Conservation (phyloP, 2,329 filamentous ascomycete species). For the Fusarium armeniacum region DNA sequence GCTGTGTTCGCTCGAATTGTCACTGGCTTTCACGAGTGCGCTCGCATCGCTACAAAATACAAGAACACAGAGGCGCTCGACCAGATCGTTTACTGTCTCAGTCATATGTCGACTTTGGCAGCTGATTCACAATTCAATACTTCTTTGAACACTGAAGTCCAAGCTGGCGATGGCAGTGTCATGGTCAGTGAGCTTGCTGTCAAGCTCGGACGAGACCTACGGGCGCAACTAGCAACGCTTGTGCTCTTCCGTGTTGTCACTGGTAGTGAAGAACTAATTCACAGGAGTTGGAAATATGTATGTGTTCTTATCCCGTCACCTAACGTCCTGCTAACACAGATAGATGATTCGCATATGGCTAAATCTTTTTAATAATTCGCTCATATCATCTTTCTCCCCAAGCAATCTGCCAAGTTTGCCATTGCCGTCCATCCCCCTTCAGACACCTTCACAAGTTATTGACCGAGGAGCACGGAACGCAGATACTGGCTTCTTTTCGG, state of each 20-base stretch:
- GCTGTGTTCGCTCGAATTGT: conserved; percentile 94
- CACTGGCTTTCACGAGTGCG: conserved; percentile 95
- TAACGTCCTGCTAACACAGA: conserved; percentile 39
- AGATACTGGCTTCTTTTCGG: conserved; percentile 91
- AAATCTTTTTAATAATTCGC: conserved; percentile 95
- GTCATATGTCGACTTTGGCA: conserved; percentile 89
- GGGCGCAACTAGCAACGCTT: conserved; percentile 92
- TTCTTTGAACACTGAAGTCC: conserved; percentile 92
- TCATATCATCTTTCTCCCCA: conserved; percentile 85
- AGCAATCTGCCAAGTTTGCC: conserved; percentile 74
- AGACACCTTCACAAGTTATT: conserved; percentile 91
- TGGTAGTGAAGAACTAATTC: conserved; percentile 83
- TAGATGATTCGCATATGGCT: conserved; percentile 92
- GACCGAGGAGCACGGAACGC: conserved; percentile 83
- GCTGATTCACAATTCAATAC: conserved; percentile 84
- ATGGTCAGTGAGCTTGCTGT: conserved; percentile 99
- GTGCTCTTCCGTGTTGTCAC: conserved; percentile 95
- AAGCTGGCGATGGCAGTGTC: conserved; percentile 89
- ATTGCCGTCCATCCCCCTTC: conserved; percentile 86
- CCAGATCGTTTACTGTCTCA: conserved; percentile 90
- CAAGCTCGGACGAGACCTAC: conserved; percentile 92
- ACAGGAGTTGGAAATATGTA: conserved; percentile 83
- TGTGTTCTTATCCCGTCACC: conserved; percentile 55
- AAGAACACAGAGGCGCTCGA: conserved; percentile 88
- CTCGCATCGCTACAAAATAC: conserved; percentile 90